phyloP scores from a whole-genome alignment of 805 yeast species.

The Wickerhamomyces canadensis region DNA sequence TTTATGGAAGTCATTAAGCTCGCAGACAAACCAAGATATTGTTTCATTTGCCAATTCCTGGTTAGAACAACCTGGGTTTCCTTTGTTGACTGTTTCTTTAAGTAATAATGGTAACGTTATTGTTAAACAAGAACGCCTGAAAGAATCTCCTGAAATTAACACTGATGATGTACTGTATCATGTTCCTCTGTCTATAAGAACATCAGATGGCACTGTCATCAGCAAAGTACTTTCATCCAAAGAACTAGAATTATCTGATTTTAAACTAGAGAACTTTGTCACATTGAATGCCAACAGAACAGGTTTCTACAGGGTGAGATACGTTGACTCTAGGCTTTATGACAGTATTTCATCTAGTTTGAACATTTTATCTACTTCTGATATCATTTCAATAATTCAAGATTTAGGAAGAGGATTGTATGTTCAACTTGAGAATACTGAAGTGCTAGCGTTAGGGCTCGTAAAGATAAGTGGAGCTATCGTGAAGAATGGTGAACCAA shows the following conservation, averaged over 20 bases:
- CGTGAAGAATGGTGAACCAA: constrained; percentile 6
- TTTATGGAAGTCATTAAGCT: constrained; percentile 42
- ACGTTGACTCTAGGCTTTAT: constrained; percentile 28
- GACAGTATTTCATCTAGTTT: constrained; percentile 19
- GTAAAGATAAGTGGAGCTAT: constrained; percentile 20
- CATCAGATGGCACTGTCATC: constrained; percentile 29
- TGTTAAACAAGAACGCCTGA: constrained; percentile 35
- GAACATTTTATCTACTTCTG: constrained; percentile 21
- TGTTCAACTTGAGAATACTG: constrained; percentile 20
- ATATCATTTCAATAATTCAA: constrained; percentile 27
- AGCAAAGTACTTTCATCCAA: constrained; percentile 42
- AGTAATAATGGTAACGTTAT: constrained; percentile 25
- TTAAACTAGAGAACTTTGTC: constrained; percentile 27
- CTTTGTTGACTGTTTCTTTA: constrained; percentile 37
- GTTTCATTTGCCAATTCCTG: constrained; percentile 51
- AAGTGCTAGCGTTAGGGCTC: constrained; percentile 24
- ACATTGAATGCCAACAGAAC: constrained; percentile 38
- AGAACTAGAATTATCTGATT: constrained; percentile 18
- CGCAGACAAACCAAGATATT: constrained; percentile 36
- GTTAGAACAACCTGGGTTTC: constrained; percentile 56
- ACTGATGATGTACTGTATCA: constrained; percentile 57
- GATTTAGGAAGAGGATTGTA: constrained; percentile 30
- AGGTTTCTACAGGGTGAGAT: constrained; percentile 46
- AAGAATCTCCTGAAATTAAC: constrained; percentile 22
- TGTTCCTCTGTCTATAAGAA: constrained; percentile 47